Evolutionary conservation across 352 stramenopile species (phyloP).

Genomic region (Plasmopara viticola): DNA sequence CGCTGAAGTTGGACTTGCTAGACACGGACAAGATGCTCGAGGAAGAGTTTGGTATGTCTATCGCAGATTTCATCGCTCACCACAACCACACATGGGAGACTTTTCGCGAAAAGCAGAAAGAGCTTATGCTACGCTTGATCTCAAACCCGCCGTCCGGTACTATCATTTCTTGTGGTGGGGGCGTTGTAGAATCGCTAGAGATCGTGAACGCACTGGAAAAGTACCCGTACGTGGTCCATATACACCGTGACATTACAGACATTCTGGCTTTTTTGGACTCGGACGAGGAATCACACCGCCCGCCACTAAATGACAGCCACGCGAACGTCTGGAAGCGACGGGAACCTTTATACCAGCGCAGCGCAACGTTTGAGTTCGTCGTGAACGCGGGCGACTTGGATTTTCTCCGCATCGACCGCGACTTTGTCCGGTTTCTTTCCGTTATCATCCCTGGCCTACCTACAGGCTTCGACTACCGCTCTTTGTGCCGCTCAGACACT

Average conservation of each 20-base stretch:
- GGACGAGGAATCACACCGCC: constrained; percentile 39
- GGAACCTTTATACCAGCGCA: constrained; percentile 47
- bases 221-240: constrained; percentile 66
- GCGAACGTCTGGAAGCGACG: constrained; percentile 53
- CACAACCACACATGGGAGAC: constrained; percentile 63
- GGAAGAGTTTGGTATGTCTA: constrained; percentile 56
- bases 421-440: constrained; percentile 68
- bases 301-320: constrained; percentile 56
- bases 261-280: constrained; percentile 56
- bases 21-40: constrained; percentile 78
- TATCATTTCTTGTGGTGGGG: constrained; percentile 79
- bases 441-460: constrained; percentile 45
- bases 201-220: constrained; percentile 53
- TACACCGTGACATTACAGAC: constrained; percentile 65
- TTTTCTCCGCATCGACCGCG: constrained; percentile 46
- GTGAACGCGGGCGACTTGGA: constrained; percentile 55
- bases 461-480: constrained; percentile 45
- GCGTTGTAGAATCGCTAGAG: constrained; percentile 68
- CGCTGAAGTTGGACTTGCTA: constrained; percentile 52
- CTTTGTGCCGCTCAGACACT: constrained; percentile 43
- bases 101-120: constrained; percentile 65
- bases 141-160: constrained; percentile 48
- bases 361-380: constrained; percentile 50
- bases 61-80: constrained; percentile 57
- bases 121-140: constrained; percentile 54